Conservation (phyloP, 306 rosid species). For the Rosa rugosa region DNA sequence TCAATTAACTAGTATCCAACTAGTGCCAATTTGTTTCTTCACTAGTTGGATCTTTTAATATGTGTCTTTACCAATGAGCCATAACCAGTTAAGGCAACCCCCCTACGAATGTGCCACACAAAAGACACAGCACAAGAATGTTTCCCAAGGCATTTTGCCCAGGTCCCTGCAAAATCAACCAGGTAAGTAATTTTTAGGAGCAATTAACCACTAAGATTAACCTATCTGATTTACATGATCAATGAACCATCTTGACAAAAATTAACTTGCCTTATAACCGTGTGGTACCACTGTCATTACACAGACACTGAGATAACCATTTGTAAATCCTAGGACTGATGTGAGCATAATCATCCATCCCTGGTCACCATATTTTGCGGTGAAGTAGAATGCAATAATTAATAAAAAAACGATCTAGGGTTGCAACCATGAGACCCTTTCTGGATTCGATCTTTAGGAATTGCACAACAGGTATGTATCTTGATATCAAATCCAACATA, state of each 20-base stretch:
- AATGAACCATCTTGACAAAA: conserved; percentile 23
- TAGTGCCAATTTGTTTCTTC: neutral
- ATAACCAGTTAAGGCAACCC: conserved; percentile 71
- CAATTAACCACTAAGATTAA: neutral
- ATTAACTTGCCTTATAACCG: conserved; percentile 47
- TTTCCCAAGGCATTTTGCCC: conserved; percentile 91
- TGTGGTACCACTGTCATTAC: conserved; percentile 73
- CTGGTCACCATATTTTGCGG: conserved; percentile 76
- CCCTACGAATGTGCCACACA: conserved; percentile 59
- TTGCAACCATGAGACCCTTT: conserved; percentile 46
- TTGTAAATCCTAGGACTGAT: conserved; percentile 67
- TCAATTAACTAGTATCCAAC: neutral
- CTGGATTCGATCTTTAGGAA: conserved; percentile 70
- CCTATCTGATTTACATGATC: neutral
- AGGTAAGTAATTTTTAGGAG: neutral
- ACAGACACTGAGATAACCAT: conserved; percentile 81
- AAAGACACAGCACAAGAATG: conserved; percentile 56
- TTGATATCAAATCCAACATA: conserved; percentile 50
- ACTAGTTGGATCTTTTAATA: conserved; percentile 4
- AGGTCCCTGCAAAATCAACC: conserved; percentile 61
- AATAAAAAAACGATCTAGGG: conserved; percentile 48
- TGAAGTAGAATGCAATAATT: conserved; percentile 73
- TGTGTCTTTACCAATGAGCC: conserved; percentile 62
- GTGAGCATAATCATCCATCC: conserved; percentile 81
- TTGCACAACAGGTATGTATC: conserved; percentile 60